Evolutionary conservation across 1,284 basidiomycete genomes (phyloP).

Genomic region (Apiotrichum gamsii): DNA sequence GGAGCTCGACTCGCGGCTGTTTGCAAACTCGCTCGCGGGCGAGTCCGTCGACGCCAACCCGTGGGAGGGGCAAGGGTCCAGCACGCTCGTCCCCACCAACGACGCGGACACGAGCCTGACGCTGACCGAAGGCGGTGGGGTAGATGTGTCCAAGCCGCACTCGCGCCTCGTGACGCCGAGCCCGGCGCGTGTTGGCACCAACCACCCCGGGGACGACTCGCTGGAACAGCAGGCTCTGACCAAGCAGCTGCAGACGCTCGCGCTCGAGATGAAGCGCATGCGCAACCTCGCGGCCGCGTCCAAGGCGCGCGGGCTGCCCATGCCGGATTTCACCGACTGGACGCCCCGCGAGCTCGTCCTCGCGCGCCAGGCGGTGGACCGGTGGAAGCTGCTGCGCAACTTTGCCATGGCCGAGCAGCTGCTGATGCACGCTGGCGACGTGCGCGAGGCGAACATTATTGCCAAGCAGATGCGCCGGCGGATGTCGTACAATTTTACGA

Average conservation of each 20-base stretch:
- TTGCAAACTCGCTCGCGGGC: conserved; percentile 27
- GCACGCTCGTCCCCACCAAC: conserved; percentile 7
- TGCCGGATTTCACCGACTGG: conserved; percentile 72
- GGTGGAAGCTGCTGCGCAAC: conserved; percentile 74
- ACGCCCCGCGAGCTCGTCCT: conserved; percentile 70
- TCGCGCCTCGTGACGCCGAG: no score
- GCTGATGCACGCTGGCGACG: conserved; percentile 72
- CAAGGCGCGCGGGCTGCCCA: conserved; percentile 53
- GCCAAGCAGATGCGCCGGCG: conserved; percentile 78
- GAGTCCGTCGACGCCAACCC: conserved; percentile 50
- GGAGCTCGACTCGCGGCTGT: conserved; percentile 30
- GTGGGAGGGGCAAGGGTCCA: conserved; percentile 43
- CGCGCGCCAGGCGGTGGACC: conserved; percentile 69
- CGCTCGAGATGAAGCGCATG: conserved; percentile 72
- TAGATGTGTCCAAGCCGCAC: no score
- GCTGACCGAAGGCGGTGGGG: no score
- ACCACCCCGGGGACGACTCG: conserved; percentile 71
- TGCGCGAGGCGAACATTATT: conserved; percentile 93
- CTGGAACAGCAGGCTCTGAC: conserved; percentile 88
- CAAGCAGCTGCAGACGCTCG: conserved; percentile 71
- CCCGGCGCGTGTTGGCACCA: no score
- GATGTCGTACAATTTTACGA: conserved; percentile 84
- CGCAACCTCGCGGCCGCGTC: conserved; percentile 71
- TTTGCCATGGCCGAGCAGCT: conserved; percentile 90
- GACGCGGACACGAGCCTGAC: conserved; percentile 15